A percentile compares a stretch with the other conserved stretches of the same genome.
Conservation (phyloP, 495 filamentous ascomycete genomes). For the Cryomyces antarcticus region DNA sequence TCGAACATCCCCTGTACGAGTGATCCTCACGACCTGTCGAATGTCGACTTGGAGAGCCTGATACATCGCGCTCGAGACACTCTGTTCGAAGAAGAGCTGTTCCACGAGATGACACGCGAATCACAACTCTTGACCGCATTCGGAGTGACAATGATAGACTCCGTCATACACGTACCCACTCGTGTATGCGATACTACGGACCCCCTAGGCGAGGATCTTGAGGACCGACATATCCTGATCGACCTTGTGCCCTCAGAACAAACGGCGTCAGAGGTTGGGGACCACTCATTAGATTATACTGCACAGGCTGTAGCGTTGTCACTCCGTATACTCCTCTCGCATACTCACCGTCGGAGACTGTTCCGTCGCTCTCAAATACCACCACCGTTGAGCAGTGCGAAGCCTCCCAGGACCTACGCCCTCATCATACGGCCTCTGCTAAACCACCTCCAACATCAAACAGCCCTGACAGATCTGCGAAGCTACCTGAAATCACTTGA, state of each 20-base stretch:
- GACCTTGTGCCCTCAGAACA: constrained; percentile 7
- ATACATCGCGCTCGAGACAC: constrained; percentile 73
- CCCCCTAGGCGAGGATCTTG: neutral
- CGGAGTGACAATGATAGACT: constrained; percentile 39
- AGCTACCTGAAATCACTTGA: neutral
- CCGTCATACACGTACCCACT: constrained; percentile 24
- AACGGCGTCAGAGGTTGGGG: neutral
- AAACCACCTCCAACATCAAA: neutral
- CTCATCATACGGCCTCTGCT: constrained; percentile 7
- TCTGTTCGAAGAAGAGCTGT: constrained; percentile 82
- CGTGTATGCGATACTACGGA: neutral
- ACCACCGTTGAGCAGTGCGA: constrained; percentile 4
- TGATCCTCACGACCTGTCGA: constrained; percentile 14
- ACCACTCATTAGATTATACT: neutral
- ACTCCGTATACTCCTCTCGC: constrained; percentile 9
- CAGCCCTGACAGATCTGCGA: neutral
- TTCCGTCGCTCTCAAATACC: constrained; percentile 5
- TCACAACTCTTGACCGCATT: constrained; percentile 44
- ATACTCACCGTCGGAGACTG: constrained; percentile 7
- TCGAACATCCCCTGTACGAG: constrained; percentile 13
- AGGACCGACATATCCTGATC: constrained; percentile 1
- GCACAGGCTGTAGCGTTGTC: constrained; percentile 6
- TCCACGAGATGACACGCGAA: constrained; percentile 74
- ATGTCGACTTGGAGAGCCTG: constrained; percentile 33
- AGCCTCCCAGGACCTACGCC: neutral